Base-by-base conservation (phyloP, 2,329 filamentous ascomycete genomes). In the Teratosphaeria nubilosa region DNA sequence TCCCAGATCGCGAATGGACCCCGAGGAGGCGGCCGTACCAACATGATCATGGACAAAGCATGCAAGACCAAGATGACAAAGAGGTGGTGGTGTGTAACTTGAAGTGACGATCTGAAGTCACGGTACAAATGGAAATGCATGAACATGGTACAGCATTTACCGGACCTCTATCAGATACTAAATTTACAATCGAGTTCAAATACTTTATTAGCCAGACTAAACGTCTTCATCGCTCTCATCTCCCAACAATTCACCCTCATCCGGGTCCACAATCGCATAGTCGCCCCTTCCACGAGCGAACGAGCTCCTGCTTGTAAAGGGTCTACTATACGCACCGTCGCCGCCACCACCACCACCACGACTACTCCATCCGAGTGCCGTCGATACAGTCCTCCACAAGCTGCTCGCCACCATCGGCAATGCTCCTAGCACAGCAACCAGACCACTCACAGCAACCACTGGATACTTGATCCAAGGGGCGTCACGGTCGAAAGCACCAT, bases 211-310 rank as follows among this genome's bases (percentile, higher is more conserved):
- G 27, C 27, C 11, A 56, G 58, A 45, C 45, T 60, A 63, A 32
- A 61, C 60, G n/a, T 63, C 62, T 54, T 64, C 62, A 31, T 64
- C 62, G 53, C 60, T 62, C 60, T 95, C 91, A 65, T 96, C 92
- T 0, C 94, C 94, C 37, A 99, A 76, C 65, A 99, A 77, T 77
- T 97, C 92, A 54, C 92, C 92, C 72, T 97, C 94, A 70, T 97
- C 94, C 55, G 94, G 88, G 67, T 95, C 91, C 55, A 96, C 90
- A 67, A 87, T 82, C 16, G 86, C 84, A 72, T 97, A 97, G 72
- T 96, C 90, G n/a, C 88, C 86, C 58, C 89, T 82, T 1, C 90
- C 87, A 58, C 91, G 83, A 5, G 91, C 88, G 75, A 99, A 99
- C 61, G 89, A 92, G 68, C 89, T 88, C 59, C 95, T 80, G 54